A percentile compares a stretch with the other conserved stretches of the same genome.
Evolutionary conservation across 2,329 filamentous ascomycete species (phyloP).

Genomic region (Aureobasidium leucospermi): DNA sequence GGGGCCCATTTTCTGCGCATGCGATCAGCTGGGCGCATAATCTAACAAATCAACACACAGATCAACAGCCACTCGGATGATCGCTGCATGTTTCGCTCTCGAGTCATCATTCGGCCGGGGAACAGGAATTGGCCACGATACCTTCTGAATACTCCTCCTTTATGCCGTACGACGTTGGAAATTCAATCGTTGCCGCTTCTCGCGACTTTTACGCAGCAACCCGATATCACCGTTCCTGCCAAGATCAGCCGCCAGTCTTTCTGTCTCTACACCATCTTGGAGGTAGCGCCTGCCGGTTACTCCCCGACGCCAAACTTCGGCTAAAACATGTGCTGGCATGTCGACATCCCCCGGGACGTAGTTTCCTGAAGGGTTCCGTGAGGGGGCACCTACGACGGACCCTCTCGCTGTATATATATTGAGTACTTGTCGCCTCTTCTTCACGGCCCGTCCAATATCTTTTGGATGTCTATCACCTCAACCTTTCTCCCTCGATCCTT

Average conservation of each 20-base stretch:
- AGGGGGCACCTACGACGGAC: neutral
- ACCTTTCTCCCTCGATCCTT: neutral
- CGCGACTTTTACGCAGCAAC: conserved; percentile 3
- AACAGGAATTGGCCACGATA: conserved; percentile 9
- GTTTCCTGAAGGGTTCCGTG: neutral
- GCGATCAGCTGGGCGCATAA: conserved; percentile 10
- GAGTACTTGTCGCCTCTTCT: neutral
- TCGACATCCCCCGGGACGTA: neutral
- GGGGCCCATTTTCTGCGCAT: neutral
- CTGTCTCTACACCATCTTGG: conserved; percentile 3
- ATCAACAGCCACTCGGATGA: conserved; percentile 10
- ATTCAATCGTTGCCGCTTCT: conserved; percentile 3
- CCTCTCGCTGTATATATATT: neutral
- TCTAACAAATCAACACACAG: neutral
- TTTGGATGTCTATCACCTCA: conserved; percentile 5
- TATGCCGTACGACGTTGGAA: conserved; percentile 9
- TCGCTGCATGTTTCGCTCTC: conserved; percentile 7
- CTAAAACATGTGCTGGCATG: conserved; percentile 13
- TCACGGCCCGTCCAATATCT: neutral
- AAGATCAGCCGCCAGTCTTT: conserved; percentile 9
- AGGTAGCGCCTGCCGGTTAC: conserved; percentile 9
- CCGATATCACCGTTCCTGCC: conserved; percentile 11
- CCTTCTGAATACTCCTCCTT: neutral
- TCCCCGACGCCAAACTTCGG: conserved; percentile 2
- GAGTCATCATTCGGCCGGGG: conserved; percentile 10